Percentiles rank a stretch among this genome's conserved stretches.
These are phyloP conservation scores for Tilletia walkeri DNA, from an alignment of 1,284 basidiomycete genomes.

Conservation along the genomic window DNA sequence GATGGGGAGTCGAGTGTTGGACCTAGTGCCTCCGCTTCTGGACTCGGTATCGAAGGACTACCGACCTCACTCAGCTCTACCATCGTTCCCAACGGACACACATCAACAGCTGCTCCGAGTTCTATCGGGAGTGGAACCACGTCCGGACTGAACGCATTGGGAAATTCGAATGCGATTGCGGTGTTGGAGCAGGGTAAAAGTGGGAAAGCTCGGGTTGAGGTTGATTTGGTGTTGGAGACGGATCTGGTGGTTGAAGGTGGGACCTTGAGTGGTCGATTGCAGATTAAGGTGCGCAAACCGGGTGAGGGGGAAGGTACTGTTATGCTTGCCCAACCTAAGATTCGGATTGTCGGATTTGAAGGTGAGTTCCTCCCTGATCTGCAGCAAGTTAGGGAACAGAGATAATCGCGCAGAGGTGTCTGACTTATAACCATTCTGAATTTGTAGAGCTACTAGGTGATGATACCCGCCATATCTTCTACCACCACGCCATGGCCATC, in stretches of 20 bases:
- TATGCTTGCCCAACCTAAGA: conserved; percentile 73
- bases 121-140: no score
- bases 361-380: background rate
- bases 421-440: background rate
- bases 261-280: conserved; percentile 70
- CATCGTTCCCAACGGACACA: background rate
- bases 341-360: conserved; percentile 85
- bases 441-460: conserved; percentile 62
- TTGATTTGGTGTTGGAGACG: conserved; percentile 77
- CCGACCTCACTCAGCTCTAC: background rate
- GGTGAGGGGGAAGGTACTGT: conserved; percentile 62
- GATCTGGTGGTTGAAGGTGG: conserved; percentile 80
- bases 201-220: conserved; percentile 70
- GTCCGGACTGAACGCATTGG: no score
- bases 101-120: no score
- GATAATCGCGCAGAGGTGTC: no score
- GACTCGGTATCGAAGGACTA: conserved; percentile 12
- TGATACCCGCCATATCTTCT: conserved; percentile 75
- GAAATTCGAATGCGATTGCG: conserved; percentile 20
- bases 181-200: conserved; percentile 44
- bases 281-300: conserved; percentile 67
- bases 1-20: conserved; percentile 5
- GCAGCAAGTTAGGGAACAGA: no score
- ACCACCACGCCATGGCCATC: conserved; percentile 71
- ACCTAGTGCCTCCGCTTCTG: background rate